Percentiles rank a stretch among this genome's conserved stretches.
Evolutionary conservation across 116 monocot genomes (phyloP).

Genomic region (Phalaenopsis hybrid): DNA sequence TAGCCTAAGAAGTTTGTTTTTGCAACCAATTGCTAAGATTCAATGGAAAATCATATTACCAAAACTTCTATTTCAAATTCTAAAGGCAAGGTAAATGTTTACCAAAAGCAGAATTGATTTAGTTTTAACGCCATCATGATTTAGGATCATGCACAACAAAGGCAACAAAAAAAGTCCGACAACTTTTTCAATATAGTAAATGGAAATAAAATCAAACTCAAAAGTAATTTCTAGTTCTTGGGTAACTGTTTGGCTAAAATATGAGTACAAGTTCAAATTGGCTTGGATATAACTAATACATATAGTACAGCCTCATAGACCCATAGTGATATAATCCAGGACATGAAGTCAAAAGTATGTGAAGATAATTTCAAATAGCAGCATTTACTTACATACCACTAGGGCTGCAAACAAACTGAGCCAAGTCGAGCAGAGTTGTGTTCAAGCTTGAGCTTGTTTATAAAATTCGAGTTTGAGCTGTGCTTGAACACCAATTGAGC

Average conservation of each 20-base stretch:
- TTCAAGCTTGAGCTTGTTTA: too few species aligned
- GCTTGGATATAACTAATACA: background rate
- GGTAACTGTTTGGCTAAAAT: background rate
- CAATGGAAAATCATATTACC: background rate
- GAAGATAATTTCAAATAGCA: background rate
- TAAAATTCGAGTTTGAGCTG: too few species aligned
- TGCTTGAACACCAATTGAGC: too few species aligned
- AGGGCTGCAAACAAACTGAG: too few species aligned
- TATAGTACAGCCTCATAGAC: background rate
- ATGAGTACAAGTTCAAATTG: background rate
- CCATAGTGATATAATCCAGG: background rate
- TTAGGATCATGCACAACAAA: background rate
- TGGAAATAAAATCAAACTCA: background rate
- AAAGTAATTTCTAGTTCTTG: background rate
- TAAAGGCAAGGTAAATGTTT: background rate
- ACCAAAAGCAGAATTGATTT: background rate
- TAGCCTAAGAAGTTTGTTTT: background rate
- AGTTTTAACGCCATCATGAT: background rate
- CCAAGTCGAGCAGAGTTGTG: too few species aligned
- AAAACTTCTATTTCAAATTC: background rate
- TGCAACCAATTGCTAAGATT: background rate
- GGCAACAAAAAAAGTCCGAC: background rate
- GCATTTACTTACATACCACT: too few species aligned
- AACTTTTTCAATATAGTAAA: background rate
- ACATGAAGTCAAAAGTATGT: background rate